Conservation (phyloP, 306 rosid species). For the Alnus rubra region DNA sequence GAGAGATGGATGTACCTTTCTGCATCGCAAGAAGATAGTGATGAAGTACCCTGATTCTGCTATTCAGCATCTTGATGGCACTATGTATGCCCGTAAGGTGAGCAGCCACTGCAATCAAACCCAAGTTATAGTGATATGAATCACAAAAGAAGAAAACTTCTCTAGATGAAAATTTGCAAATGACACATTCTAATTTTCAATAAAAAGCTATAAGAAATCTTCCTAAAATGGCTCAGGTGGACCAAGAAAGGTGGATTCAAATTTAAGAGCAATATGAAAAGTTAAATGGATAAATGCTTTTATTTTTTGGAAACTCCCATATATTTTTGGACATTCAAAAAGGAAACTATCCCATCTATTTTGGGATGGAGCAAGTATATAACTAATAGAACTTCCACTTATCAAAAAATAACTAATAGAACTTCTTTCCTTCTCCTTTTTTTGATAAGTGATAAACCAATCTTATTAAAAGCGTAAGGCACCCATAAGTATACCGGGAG, state of each 20-base stretch:
- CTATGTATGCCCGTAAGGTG: constrained; percentile 92
- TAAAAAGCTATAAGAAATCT: neutral
- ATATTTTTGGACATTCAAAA: neutral
- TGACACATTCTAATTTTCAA: neutral
- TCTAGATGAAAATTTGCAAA: neutral
- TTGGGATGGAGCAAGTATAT: neutral
- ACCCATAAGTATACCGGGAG: no score
- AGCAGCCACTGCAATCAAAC: constrained; percentile 78
- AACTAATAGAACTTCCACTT: neutral
- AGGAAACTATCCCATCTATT: neutral
- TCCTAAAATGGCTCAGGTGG: neutral
- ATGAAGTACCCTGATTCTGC: constrained; percentile 88
- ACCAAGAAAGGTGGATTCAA: neutral
- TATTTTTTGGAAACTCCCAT: neutral
- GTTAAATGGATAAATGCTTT: neutral
- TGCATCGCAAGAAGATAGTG: constrained; percentile 89
- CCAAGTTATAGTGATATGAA: constrained; percentile 5
- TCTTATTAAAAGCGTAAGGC: no score
- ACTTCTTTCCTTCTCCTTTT: neutral
- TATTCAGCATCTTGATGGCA: constrained; percentile 97
- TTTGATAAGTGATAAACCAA: no score
- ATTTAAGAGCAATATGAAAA: neutral
- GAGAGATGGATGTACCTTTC: constrained; percentile 53
- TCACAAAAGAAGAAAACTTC: neutral
- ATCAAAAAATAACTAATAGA: neutral